Conservation (phyloP, 1,139 yeast species). For the Hansenula sp. region DNA sequence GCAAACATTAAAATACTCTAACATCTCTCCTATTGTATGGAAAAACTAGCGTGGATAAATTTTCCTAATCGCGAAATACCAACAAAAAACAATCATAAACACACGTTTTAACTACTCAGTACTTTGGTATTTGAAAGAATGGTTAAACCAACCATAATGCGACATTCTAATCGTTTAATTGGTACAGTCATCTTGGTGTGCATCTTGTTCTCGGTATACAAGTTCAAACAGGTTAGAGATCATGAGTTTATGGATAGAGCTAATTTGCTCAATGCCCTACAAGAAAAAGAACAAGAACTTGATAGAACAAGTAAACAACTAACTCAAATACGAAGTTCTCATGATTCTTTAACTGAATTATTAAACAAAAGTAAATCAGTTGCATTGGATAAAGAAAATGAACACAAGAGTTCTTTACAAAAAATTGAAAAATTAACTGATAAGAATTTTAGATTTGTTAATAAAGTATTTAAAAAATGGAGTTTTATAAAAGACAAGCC, state of each 20-base stretch:
- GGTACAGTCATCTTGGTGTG: neutral
- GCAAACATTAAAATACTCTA: too few relatives aligned
- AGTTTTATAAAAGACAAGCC: slow-evolving; percentile 5
- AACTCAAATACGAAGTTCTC: neutral
- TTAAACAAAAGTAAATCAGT: too few relatives aligned
- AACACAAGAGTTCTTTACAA: neutral
- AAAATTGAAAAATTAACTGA: neutral
- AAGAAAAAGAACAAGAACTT: neutral
- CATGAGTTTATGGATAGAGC: neutral
- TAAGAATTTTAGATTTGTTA: neutral
- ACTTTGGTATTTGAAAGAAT: too few relatives aligned
- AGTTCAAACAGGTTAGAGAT: neutral
- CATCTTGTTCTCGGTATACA: neutral
- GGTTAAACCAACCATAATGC: neutral
- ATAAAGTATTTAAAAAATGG: neutral
- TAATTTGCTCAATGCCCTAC: neutral
- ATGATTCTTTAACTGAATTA: too few relatives aligned
- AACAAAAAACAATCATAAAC: too few relatives aligned
- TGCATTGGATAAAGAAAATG: too few relatives aligned
- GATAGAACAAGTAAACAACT: neutral
- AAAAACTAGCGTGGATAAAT: too few relatives aligned
- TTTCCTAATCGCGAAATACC: too few relatives aligned
- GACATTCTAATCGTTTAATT: neutral
- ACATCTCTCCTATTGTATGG: too few relatives aligned
- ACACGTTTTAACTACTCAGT: too few relatives aligned